Evolutionary conservation across 768 basidiomycete genomes (phyloP).

Genomic region (Filobasidium wieringae): DNA sequence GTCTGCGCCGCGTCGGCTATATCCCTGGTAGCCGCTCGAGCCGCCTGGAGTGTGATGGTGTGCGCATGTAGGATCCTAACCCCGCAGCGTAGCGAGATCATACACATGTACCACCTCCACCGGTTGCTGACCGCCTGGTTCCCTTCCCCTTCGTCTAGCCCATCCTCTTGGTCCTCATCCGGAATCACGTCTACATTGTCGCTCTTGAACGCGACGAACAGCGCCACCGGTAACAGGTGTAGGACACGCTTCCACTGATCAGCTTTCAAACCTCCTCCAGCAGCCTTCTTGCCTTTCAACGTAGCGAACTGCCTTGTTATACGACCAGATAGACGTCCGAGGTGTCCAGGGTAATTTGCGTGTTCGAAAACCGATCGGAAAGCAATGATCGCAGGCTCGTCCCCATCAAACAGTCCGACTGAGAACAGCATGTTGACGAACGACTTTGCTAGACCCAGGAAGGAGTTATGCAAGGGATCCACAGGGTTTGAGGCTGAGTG

Average conservation of each 20-base stretch:
- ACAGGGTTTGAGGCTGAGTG: background rate
- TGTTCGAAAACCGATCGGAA: background rate
- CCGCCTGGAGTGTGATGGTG: background rate
- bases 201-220: background rate
- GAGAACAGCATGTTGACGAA: background rate
- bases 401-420: background rate
- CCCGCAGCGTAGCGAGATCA: background rate
- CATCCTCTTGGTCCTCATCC: background rate
- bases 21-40: background rate
- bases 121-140: no score
- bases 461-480: background rate
- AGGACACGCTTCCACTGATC: constrained; percentile 4
- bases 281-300: background rate
- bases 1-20: background rate
- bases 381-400: background rate
- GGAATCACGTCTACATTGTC: background rate
- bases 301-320: background rate
- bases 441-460: background rate
- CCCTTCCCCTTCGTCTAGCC: no score
- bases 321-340: background rate
- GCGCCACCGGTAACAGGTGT: background rate
- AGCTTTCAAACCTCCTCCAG: constrained; percentile 1
- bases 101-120: background rate
- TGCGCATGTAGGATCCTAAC: background rate
- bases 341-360: background rate